Evolutionary conservation across 495 filamentous ascomycete genomes (phyloP).

Genomic region (Glonium stellatum): DNA sequence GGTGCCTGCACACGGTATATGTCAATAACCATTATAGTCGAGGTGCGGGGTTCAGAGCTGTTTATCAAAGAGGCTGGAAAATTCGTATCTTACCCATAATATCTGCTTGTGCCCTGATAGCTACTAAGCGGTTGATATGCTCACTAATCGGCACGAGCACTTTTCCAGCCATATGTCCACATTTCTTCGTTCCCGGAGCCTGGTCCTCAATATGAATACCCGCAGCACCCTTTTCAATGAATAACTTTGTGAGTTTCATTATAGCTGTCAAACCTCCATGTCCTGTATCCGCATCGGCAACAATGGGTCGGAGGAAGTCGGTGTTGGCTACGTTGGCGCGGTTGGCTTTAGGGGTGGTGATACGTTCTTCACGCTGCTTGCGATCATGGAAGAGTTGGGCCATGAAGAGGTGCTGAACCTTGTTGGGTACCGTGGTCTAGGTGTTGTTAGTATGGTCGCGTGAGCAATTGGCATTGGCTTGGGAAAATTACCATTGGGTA

Average conservation of each 20-base stretch:
- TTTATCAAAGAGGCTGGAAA: background rate
- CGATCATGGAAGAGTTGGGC: constrained; percentile 99
- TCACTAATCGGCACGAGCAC: constrained; percentile 95
- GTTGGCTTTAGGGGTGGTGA: constrained; percentile 66
- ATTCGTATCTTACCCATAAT: constrained; percentile 72
- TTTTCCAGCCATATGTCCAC: constrained; percentile 98
- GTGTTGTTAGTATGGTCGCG: background rate
- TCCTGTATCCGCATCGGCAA: constrained; percentile 95
- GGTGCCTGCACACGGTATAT: constrained; percentile 42
- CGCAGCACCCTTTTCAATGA: constrained; percentile 92
- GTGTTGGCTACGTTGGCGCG: constrained; percentile 70
- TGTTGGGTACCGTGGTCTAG: constrained; percentile 95
- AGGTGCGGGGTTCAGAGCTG: no score
- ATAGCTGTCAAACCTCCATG: constrained; percentile 95
- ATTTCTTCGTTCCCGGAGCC: constrained; percentile 98
- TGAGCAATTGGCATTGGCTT: background rate
- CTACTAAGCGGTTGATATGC: constrained; percentile 96
- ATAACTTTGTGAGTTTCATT: constrained; percentile 98
- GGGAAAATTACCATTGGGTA: constrained; percentile 75
- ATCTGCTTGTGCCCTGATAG: constrained; percentile 94
- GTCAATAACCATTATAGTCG: background rate
- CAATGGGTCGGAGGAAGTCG: constrained; percentile 92
- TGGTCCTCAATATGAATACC: constrained; percentile 99
- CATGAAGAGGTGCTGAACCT: constrained; percentile 93
- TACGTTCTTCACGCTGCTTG: constrained; percentile 92